These are phyloP conservation scores for Suillus alpinus DNA, from an alignment of 768 basidiomycete species.

Conservation along the genomic window DNA sequence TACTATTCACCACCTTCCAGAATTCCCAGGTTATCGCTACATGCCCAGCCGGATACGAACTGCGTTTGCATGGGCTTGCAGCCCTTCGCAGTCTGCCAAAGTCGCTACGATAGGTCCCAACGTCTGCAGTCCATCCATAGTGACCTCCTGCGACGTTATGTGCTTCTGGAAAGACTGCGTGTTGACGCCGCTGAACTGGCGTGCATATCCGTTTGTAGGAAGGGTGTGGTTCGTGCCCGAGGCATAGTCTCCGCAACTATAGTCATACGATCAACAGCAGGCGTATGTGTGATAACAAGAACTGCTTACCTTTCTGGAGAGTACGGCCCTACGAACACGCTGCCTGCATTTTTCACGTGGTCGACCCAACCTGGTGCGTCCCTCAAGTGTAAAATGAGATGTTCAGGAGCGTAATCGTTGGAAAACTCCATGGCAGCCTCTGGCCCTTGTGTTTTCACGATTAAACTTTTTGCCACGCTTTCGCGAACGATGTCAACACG, in stretches of 20 bases:
- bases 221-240: conserved; percentile 99
- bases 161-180: conserved; percentile 98
- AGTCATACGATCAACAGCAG: conserved; percentile 8
- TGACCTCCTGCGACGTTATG: conserved; percentile 95
- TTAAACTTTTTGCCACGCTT: conserved; percentile 87
- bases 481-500: conserved; percentile 89
- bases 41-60: conserved; percentile 74
- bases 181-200: conserved; percentile 98
- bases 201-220: conserved; percentile 94
- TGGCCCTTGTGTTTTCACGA: conserved; percentile 65
- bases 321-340: conserved; percentile 92
- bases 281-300: neutral
- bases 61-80: conserved; percentile 94
- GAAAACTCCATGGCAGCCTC: conserved; percentile 85
- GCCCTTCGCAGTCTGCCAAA: conserved; percentile 91
- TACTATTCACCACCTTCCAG: neutral
- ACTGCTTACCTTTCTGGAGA: conserved; percentile 84
- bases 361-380: conserved; percentile 64
- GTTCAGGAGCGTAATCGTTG: conserved; percentile 98
- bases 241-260: conserved; percentile 95
- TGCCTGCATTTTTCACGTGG: conserved; percentile 87
- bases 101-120: conserved; percentile 88
- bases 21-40: neutral
- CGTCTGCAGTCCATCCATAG: conserved; percentile 65
- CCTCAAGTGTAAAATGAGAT: conserved; percentile 87